Percentiles rank a stretch among this genome's conserved stretches.
Conservation (phyloP, 2,329 filamentous ascomycete genomes). For the Boeremia exigua region DNA sequence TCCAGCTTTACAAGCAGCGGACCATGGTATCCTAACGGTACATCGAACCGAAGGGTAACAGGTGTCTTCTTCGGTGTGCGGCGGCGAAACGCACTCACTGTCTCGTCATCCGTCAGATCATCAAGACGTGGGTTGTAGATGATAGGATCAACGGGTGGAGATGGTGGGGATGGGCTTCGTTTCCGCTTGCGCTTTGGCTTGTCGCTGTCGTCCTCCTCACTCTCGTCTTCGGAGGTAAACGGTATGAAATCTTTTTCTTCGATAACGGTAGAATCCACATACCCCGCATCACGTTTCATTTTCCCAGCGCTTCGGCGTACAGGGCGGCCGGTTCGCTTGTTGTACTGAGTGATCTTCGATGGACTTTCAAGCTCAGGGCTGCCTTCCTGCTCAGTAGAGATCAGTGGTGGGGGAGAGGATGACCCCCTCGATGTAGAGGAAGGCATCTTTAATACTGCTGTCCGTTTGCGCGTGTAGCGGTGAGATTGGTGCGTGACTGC, state of each 20-base stretch:
- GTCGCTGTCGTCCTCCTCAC: slow-evolving; percentile 34
- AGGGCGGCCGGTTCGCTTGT: slow-evolving; percentile 51
- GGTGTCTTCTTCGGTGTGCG: slow-evolving; percentile 29
- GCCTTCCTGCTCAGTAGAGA: slow-evolving; percentile 6
- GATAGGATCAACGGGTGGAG: slow-evolving; percentile 44
- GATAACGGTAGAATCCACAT: slow-evolving; percentile 49
- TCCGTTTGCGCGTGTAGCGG: slow-evolving; percentile 7
- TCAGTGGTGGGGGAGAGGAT: neutral
- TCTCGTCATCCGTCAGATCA: slow-evolving; percentile 38
- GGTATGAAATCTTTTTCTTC: slow-evolving; percentile 40
- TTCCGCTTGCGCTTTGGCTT: slow-evolving; percentile 42
- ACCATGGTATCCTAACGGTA: slow-evolving; percentile 54
- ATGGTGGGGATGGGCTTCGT: slow-evolving; percentile 43
- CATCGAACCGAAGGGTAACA: slow-evolving; percentile 54
- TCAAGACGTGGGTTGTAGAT: slow-evolving; percentile 39
- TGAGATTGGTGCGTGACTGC: slow-evolving; percentile 11
- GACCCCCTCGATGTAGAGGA: neutral
- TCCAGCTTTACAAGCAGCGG: slow-evolving; percentile 53
- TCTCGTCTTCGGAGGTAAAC: slow-evolving; percentile 34
- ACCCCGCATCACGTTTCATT: slow-evolving; percentile 44
- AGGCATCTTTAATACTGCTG: slow-evolving; percentile 13
- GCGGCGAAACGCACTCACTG: slow-evolving; percentile 22
- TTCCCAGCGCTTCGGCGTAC: slow-evolving; percentile 51
- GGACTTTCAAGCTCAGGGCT: slow-evolving; percentile 42
- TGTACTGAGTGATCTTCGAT: slow-evolving; percentile 42